These are phyloP conservation scores for Cryptococcus depauperatus DNA, from an alignment of 1,284 basidiomycete genomes.

Conservation along the genomic window DNA sequence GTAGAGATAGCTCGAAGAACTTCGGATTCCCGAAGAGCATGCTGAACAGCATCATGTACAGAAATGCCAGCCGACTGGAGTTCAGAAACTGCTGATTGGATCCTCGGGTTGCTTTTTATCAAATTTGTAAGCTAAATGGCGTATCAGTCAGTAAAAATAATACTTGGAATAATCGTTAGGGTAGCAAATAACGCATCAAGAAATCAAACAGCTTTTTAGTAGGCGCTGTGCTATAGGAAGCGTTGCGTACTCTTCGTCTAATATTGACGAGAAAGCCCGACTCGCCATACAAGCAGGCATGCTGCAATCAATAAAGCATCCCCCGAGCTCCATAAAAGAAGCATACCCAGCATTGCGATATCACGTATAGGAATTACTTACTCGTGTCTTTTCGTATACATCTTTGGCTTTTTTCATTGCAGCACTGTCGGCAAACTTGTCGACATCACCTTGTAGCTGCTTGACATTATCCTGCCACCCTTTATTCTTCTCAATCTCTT, in stretches of 20 bases:
- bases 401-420: slow-evolving; percentile 88
- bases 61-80: slow-evolving; percentile 81
- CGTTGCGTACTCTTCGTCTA: no score
- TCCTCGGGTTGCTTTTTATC: slow-evolving; percentile 90
- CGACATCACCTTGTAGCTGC: slow-evolving; percentile 93
- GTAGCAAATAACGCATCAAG: background rate
- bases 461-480: slow-evolving; percentile 94
- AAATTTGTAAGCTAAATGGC: slow-evolving; percentile 77
- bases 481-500: slow-evolving; percentile 87
- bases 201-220: no score
- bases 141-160: no score
- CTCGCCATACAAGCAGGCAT: no score
- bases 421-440: slow-evolving; percentile 92
- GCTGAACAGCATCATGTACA: slow-evolving; percentile 85
- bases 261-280: no score
- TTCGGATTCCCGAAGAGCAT: slow-evolving; percentile 89
- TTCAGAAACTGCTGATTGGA: slow-evolving; percentile 85
- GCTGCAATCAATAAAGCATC: no score
- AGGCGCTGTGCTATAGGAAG: no score
- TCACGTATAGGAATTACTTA: slow-evolving; percentile 46
- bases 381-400: slow-evolving; percentile 87
- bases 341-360: background rate
- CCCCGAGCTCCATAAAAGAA: no score
- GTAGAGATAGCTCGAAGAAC: slow-evolving; percentile 66
- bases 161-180: background rate